Percentiles rank a stretch among this genome's conserved stretches.
phyloP scores from a whole-genome alignment of 2,329 filamentous ascomycete species.

The Pyrenophora tritici-repentis region DNA sequence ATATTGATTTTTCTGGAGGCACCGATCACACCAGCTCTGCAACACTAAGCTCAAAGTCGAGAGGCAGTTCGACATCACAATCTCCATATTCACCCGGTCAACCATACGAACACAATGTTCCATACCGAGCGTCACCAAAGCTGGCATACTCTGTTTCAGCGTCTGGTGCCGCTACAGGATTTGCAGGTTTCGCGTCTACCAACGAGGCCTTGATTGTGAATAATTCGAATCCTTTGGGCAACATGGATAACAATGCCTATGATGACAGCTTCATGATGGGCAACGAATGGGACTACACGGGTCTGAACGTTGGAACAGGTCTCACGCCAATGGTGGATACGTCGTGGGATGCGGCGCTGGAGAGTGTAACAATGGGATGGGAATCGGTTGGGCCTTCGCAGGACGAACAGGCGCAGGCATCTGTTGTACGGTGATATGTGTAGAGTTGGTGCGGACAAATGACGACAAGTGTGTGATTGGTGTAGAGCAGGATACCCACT shows the following conservation, averaged over 20 bases:
- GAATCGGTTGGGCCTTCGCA: slow-evolving; percentile 27
- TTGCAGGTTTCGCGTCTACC: slow-evolving; percentile 4
- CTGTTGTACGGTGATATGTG: slow-evolving; percentile 5
- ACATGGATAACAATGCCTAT: slow-evolving; percentile 20
- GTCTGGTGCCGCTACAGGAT: slow-evolving; percentile 5
- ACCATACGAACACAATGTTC: slow-evolving; percentile 29
- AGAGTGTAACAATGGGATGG: slow-evolving; percentile 45
- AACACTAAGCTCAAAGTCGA: slow-evolving; percentile 40
- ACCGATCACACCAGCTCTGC: slow-evolving; percentile 41
- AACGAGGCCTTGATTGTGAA: slow-evolving; percentile 13
- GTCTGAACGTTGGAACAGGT: slow-evolving; percentile 27
- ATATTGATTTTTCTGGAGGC: slow-evolving; percentile 45
- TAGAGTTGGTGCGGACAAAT: not conserved
- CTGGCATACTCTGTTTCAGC: slow-evolving; percentile 2
- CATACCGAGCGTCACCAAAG: slow-evolving; percentile 39
- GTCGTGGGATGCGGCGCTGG: slow-evolving; percentile 45
- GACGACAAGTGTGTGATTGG: not conserved
- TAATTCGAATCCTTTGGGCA: slow-evolving; percentile 8
- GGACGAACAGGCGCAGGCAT: not conserved
- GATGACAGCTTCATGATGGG: slow-evolving; percentile 28
- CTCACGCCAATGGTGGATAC: slow-evolving; percentile 43
- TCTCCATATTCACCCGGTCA: slow-evolving; percentile 43
- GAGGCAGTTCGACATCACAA: slow-evolving; percentile 42
- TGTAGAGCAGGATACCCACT: slow-evolving; percentile 26
- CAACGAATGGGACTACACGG: slow-evolving; percentile 43